Evolutionary conservation across 1,139 yeast genomes (phyloP).

Genomic region (Magnusiomyces suaveolens): DNA sequence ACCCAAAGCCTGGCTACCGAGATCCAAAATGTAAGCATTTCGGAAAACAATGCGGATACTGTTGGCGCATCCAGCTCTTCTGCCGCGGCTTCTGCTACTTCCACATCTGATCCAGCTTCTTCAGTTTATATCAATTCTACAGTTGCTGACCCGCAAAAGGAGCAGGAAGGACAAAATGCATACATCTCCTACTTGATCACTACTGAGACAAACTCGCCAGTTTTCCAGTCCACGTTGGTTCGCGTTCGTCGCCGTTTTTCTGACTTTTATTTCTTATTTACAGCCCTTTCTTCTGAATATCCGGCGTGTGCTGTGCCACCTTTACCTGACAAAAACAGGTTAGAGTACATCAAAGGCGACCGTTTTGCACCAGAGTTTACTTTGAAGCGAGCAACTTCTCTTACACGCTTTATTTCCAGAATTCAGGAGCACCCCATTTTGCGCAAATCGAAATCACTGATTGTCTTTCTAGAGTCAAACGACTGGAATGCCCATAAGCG

Average conservation of each 20-base stretch:
- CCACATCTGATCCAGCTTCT: not conserved
- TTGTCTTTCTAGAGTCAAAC: conserved; percentile 64
- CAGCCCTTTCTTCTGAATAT: conserved; percentile 61
- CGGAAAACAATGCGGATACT: not conserved
- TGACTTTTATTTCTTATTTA: conserved; percentile 71
- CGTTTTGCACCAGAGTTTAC: conserved; percentile 76
- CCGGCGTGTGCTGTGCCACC: conserved; percentile 90
- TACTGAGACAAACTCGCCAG: conserved; percentile 45
- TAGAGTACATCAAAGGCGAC: conserved; percentile 93
- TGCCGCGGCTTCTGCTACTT: not conserved
- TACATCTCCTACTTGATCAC: conserved; percentile 72
- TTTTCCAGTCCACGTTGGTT: conserved; percentile 37
- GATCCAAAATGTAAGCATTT: not conserved
- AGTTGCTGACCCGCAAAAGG: conserved; percentile 70
- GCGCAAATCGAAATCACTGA: conserved; percentile 60
- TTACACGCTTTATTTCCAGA: conserved; percentile 65
- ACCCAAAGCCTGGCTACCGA: not conserved
- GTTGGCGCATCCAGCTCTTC: no score
- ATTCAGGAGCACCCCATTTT: conserved; percentile 65
- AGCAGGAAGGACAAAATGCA: conserved; percentile 70
- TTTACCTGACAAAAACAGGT: conserved; percentile 80
- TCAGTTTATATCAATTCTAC: conserved; percentile 22
- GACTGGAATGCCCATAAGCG: conserved; percentile 81
- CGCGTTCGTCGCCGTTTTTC: conserved; percentile 69
- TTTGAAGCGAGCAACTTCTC: conserved; percentile 69